These are phyloP conservation scores for Sugiyamaella americana DNA, from an alignment of 805 yeast species.

Conservation along the genomic window DNA sequence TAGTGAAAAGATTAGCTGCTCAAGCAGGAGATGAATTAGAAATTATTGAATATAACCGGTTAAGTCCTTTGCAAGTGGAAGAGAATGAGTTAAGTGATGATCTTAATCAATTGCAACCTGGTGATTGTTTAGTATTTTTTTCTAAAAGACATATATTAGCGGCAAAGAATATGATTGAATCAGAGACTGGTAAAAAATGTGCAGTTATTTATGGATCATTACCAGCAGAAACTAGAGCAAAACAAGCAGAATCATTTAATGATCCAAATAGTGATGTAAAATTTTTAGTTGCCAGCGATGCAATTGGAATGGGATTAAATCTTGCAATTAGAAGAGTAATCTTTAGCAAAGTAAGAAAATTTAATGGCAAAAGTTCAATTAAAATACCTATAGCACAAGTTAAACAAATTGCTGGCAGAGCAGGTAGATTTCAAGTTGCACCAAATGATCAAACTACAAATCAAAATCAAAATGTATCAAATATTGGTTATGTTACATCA, in stretches of 20 bases:
- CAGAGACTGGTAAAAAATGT: slow-evolving; percentile 52
- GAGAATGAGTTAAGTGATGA: slow-evolving; percentile 31
- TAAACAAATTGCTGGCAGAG: slow-evolving; percentile 94
- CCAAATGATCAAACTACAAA: slow-evolving; percentile 14
- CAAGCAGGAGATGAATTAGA: slow-evolving; percentile 76
- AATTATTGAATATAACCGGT: slow-evolving; percentile 64
- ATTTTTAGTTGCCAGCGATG: slow-evolving; percentile 90
- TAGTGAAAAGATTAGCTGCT: slow-evolving; percentile 51
- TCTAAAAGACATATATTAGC: slow-evolving; percentile 67
- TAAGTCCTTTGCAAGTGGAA: slow-evolving; percentile 64
- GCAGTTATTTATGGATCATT: slow-evolving; percentile 92
- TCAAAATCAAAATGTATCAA: slow-evolving; percentile 6
- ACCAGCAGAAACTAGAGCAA: slow-evolving; percentile 89
- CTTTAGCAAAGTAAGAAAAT: slow-evolving; percentile 63
- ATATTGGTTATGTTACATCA: slow-evolving; percentile 51
- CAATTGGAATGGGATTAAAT: slow-evolving; percentile 96
- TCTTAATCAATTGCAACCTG: slow-evolving; percentile 39
- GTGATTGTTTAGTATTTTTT: slow-evolving; percentile 89
- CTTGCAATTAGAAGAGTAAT: slow-evolving; percentile 75
- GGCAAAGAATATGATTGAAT: slow-evolving; percentile 64
- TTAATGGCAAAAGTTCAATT: slow-evolving; percentile 51
- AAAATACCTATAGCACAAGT: slow-evolving; percentile 57
- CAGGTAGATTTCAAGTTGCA: slow-evolving; percentile 66
- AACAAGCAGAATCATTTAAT: slow-evolving; percentile 77
- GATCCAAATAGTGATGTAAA: slow-evolving; percentile 60